Evolutionary conservation across 176 grass and related monocot species (phyloP).

Genomic region (Carex cristatella): DNA sequence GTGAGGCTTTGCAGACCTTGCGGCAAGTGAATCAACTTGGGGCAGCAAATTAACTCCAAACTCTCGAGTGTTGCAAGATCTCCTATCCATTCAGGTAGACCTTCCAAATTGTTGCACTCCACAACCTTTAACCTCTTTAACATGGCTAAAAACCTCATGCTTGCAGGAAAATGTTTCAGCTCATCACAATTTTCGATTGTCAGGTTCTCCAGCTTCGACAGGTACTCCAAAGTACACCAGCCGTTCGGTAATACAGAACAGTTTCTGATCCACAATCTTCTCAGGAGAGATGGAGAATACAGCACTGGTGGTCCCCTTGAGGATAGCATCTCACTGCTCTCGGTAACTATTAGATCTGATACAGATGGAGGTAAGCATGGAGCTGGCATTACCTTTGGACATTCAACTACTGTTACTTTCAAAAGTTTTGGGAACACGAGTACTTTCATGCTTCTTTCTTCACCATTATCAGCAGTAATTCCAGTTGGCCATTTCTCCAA

Average conservation of each 20-base stretch:
- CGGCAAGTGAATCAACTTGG: conserved; percentile 24
- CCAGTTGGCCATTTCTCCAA: conserved; percentile 41
- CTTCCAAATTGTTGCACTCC: conserved; percentile 32
- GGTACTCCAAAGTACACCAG: conserved; percentile 24
- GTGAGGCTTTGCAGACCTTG: conserved; percentile 27
- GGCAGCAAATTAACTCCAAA: conserved; percentile 37
- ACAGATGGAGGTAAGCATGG: conserved; percentile 30
- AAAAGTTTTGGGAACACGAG: conserved; percentile 42
- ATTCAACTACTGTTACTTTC: conserved; percentile 25
- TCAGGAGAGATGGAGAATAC: conserved; percentile 27
- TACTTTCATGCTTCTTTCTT: not conserved
- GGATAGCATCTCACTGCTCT: conserved; percentile 31
- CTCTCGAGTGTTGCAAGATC: conserved; percentile 24
- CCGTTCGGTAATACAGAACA: conserved; percentile 19
- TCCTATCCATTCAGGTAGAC: conserved; percentile 45
- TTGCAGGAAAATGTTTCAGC: conserved; percentile 31
- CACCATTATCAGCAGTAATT: not conserved
- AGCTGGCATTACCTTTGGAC: conserved; percentile 36
- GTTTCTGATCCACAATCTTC: conserved; percentile 42
- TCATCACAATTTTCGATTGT: conserved; percentile 31
- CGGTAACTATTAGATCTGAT: conserved; percentile 31
- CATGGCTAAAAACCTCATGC: conserved; percentile 18
- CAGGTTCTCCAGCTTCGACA: conserved; percentile 39
- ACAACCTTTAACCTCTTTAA: conserved; percentile 36
- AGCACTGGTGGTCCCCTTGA: not conserved